A percentile compares a stretch with the other conserved stretches of the same genome.
Conservation (phyloP, 176 grass and related monocot genomes). For the bread wheat (Triticum aestivum) region IWGSC_CS_RefSeq_v2.1 NC_057811.1:411620023-411620522, state of each 20-base stretch:
- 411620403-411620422: conserved; percentile 63
- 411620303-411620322: conserved; percentile 63
- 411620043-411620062: conserved; percentile 87
- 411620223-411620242: conserved; percentile 78
- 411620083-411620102: conserved; percentile 62
- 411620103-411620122: conserved; percentile 90
- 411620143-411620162: conserved; percentile 71
- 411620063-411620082: conserved; percentile 84
- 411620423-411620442: conserved; percentile 71
- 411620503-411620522: conserved; percentile 53
- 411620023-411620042: conserved; percentile 64
- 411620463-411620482: conserved; percentile 74
- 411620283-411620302: conserved; percentile 62
- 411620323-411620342: conserved; percentile 76
- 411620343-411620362: conserved; percentile 62
- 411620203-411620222: conserved; percentile 76
- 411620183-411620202: conserved; percentile 87
- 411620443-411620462: conserved; percentile 60
- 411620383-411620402: conserved; percentile 59
- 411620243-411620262: conserved; percentile 73
- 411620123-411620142: conserved; percentile 70
- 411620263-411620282: conserved; percentile 70
- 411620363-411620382: conserved; percentile 65
- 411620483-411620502: conserved; percentile 54
- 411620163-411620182: conserved; percentile 69